A percentile compares a stretch with the other conserved stretches of the same genome.
These are phyloP conservation scores for Aspergillus indologenus DNA, from an alignment of 495 filamentous ascomycete species.

Conservation along the genomic window DNA sequence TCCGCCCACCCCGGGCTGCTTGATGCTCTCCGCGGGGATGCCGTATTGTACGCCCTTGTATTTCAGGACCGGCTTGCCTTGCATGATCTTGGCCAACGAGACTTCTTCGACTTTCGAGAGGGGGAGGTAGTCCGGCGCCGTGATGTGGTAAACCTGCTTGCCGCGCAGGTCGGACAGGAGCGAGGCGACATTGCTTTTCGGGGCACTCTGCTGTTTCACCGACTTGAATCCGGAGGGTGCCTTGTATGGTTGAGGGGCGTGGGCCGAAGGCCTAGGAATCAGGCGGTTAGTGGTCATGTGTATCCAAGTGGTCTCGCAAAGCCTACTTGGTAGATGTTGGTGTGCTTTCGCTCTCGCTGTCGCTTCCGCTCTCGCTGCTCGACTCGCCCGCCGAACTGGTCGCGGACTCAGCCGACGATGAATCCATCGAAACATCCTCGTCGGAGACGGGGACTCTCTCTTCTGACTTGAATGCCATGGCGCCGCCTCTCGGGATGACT, in stretches of 20 bases:
- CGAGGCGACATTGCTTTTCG: slow-evolving; percentile 36
- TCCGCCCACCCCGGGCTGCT: slow-evolving; percentile 30
- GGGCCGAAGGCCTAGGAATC: slow-evolving; percentile 12
- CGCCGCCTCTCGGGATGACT: slow-evolving; percentile 5
- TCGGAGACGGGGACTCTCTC: slow-evolving; percentile 23
- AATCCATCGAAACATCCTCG: slow-evolving; percentile 30
- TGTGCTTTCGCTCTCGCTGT: slow-evolving; percentile 29
- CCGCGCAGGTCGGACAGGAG: slow-evolving; percentile 40
- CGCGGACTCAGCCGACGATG: slow-evolving; percentile 30
- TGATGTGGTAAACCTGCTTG: slow-evolving; percentile 46
- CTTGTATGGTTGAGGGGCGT: slow-evolving; percentile 35
- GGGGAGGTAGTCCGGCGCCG: slow-evolving; percentile 42
- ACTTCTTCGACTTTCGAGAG: slow-evolving; percentile 44
- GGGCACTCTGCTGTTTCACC: slow-evolving; percentile 32
- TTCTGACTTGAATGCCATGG: slow-evolving; percentile 31
- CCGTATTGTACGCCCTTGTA: slow-evolving; percentile 43
- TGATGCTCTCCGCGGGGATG: slow-evolving; percentile 41
- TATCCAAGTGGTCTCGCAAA: neutral
- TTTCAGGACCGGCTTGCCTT: slow-evolving; percentile 40
- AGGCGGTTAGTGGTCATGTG: slow-evolving; percentile 1
- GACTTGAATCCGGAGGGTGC: slow-evolving; percentile 42
- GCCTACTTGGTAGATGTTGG: slow-evolving; percentile 24
- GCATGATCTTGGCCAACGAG: slow-evolving; percentile 37
- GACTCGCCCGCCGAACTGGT: slow-evolving; percentile 33
- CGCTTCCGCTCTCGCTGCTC: slow-evolving; percentile 34